A percentile compares a stretch with the other conserved stretches of the same genome.
These are phyloP conservation scores for Fusarium brevicatenulatum DNA, from an alignment of 2,329 filamentous ascomycete genomes.

Conservation along the genomic window DNA sequence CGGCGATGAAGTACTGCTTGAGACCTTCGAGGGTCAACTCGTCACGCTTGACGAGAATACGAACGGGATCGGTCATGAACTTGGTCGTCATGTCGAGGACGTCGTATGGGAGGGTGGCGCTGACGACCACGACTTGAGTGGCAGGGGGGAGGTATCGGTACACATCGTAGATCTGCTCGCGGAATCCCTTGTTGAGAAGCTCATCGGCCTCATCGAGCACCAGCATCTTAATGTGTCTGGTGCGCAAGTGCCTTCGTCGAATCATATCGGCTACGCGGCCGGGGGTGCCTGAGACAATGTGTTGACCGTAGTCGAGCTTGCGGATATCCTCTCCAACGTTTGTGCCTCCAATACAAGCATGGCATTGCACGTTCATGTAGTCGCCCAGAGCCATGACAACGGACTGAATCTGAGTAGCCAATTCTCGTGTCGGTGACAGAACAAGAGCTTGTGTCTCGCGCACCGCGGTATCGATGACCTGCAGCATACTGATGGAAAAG, in stretches of 20 bases:
- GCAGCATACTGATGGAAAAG: conserved; percentile 95
- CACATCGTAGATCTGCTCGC: conserved; percentile 99
- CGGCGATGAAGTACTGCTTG: conserved; percentile 99
- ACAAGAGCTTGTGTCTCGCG: conserved; percentile 95
- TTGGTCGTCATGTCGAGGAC: conserved; percentile 99
- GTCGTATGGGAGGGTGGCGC: conserved; percentile 95
- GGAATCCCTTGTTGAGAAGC: conserved; percentile 89
- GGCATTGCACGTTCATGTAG: conserved; percentile 99
- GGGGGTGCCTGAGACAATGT: conserved; percentile 97
- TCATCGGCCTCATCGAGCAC: conserved; percentile 71
- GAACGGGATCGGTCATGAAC: conserved; percentile 98
- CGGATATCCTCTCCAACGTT: conserved; percentile 98
- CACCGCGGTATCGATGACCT: conserved; percentile 93
- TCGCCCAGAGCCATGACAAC: conserved; percentile 99
- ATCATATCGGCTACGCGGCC: conserved; percentile 83
- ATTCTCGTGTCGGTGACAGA: conserved; percentile 93
- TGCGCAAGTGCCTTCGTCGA: conserved; percentile 65
- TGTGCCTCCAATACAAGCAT: conserved; percentile 97
- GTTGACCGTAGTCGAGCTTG: conserved; percentile 96
- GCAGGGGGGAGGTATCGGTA: conserved; percentile 96
- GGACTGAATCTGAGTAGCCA: conserved; percentile 97
- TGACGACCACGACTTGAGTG: conserved; percentile 98
- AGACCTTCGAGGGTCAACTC: conserved; percentile 96
- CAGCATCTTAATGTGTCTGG: conserved; percentile 72
- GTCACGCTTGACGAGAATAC: conserved; percentile 98